phyloP scores from a whole-genome alignment of 139 green algal genomes.

The Closterium sp. region DNA sequence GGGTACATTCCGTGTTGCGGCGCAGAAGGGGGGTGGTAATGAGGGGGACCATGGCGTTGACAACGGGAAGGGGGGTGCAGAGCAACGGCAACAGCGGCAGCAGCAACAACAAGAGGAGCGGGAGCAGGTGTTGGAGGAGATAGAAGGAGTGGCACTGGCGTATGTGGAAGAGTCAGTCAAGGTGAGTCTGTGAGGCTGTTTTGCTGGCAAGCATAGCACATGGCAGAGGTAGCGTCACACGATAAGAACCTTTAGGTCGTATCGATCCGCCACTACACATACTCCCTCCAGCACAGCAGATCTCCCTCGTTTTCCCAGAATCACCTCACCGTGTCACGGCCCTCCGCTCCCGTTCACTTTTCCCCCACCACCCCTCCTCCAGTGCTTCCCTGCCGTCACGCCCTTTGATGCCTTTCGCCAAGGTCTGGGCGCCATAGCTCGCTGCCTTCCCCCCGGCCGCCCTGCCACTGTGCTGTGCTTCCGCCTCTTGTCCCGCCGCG shows the following conservation, averaged over 20 bases:
- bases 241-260: neutral
- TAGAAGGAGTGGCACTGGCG: neutral
- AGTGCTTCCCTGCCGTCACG: neutral
- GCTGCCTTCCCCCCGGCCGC: neutral
- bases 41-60: neutral
- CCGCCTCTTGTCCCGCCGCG: neutral
- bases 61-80: neutral
- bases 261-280: no score
- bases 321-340: neutral
- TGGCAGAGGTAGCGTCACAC: neutral
- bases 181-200: neutral
- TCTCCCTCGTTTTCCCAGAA: neutral
- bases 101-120: neutral
- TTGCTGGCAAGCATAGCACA: neutral
- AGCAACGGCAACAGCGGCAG: neutral
- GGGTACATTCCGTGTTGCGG: neutral
- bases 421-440: neutral
- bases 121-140: neutral
- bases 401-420: neutral
- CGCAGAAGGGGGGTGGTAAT: neutral
- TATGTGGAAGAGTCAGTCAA: neutral
- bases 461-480: neutral
- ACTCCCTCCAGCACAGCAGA: no score
- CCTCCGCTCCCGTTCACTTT: neutral
- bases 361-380: no score